A percentile compares a stretch with the other conserved stretches of the same genome.
phyloP scores from a whole-genome alignment of 2,329 filamentous ascomycete species.

The Fusarium udum region DNA sequence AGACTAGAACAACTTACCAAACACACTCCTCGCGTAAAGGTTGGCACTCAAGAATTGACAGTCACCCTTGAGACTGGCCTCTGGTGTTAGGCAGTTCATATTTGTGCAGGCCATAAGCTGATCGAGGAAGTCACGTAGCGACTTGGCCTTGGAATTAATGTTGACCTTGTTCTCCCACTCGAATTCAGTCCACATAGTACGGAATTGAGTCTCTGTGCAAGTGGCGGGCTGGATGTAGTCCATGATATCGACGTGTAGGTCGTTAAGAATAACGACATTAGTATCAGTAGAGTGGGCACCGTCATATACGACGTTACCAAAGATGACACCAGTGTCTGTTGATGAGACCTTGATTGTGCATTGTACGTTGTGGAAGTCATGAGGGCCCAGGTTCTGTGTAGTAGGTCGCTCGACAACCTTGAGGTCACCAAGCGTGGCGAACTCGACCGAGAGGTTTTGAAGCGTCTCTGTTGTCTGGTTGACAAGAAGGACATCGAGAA shows the following conservation, averaged over 20 bases:
- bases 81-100: slow-evolving; percentile 97
- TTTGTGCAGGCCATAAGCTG: slow-evolving; percentile 98
- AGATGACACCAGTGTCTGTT: slow-evolving; percentile 97
- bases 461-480: slow-evolving; percentile 97
- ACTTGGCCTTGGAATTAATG: slow-evolving; percentile 97
- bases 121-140: slow-evolving; percentile 88
- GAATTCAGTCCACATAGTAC: slow-evolving; percentile 99
- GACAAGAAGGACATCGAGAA: slow-evolving; percentile 93
- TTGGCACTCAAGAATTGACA: slow-evolving; percentile 98
- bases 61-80: slow-evolving; percentile 95
- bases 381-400: slow-evolving; percentile 92
- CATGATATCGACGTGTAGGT: slow-evolving; percentile 99
- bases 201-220: slow-evolving; percentile 97
- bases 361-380: slow-evolving; percentile 98
- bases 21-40: slow-evolving; percentile 94
- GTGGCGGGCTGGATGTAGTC: slow-evolving; percentile 98
- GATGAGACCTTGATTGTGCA: slow-evolving; percentile 98
- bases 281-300: slow-evolving; percentile 91
- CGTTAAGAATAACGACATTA: slow-evolving; percentile 97
- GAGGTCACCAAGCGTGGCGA: slow-evolving; percentile 95
- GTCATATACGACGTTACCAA: slow-evolving; percentile 98
- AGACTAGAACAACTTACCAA: slow-evolving; percentile 75
- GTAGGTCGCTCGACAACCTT: slow-evolving; percentile 98
- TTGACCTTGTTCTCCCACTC: slow-evolving; percentile 99
- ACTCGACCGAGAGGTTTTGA: slow-evolving; percentile 96